Evolutionary conservation across 129 eudicot species (phyloP), one percentile per base, ranked within the genome.

Genomic region (Artemisia argyi): DNA sequence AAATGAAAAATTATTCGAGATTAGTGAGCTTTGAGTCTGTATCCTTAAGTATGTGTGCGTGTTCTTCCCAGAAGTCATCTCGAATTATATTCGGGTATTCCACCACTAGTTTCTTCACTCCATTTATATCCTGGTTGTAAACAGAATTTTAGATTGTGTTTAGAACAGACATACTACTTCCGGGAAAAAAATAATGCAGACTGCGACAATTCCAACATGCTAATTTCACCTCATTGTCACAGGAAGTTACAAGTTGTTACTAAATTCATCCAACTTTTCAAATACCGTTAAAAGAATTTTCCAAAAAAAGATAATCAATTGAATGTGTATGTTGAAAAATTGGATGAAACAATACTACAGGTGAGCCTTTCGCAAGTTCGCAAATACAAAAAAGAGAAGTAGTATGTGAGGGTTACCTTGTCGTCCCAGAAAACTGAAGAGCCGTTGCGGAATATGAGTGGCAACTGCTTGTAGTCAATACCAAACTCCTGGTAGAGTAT

Each of bases 401-500:
- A 68, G 49, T 35, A 35, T 35, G 44, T 35, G 61, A 54, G 42
- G 26, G 35, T 39, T 48, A 89, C 96, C 87, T 80, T 74, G 61
- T 87, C 87, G 44, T 7, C 44, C 86, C 92, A 73, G 73, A 78
- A 90, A 75, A 95, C 87, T 67, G 92, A 90, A 50, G 99, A 90
- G 18, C 99, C 99, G 12, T 74, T 79, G 32, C 90, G 95, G 66
- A 86, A 90, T 85, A 95, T 95, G 70, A 69, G 11, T 0, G 88
- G 89, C 60, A 86, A 78, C 51, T 66, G 68, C 62, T 65, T 68
- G 83, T 95, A 95, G 47, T 88, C 86, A n/a, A 86, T 83, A 32
- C 80, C 84, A 65, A 83, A 84, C 61, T 78, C 69, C 77, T 46
- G 72, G 18, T 35, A 26, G 3, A 95, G 91, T 79, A 88, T 57